Percentiles rank a stretch among this genome's conserved stretches.
Evolutionary conservation across 768 basidiomycete genomes (phyloP).

Genomic region (Collybia mongolica): DNA sequence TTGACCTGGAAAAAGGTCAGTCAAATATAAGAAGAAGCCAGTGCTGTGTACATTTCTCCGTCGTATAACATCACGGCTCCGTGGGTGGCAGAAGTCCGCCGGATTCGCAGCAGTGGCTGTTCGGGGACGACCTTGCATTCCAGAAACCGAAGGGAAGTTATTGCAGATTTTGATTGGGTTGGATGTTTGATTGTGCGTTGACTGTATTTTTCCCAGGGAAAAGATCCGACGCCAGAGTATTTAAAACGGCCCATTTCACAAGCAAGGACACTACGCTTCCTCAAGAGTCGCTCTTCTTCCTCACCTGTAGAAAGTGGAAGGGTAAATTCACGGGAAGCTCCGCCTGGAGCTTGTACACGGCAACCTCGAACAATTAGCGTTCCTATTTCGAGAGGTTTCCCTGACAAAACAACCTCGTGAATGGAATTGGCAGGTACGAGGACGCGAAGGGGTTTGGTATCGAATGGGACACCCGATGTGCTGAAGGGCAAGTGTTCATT

Average conservation of each 20-base stretch:
- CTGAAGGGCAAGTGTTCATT: slow-evolving; percentile 35
- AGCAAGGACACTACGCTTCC: slow-evolving; percentile 55
- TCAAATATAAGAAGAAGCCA: slow-evolving; percentile 1
- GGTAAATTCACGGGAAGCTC: slow-evolving; percentile 67
- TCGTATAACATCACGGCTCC: slow-evolving; percentile 95
- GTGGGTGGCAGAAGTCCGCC: slow-evolving; percentile 86
- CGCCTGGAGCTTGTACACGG: slow-evolving; percentile 72
- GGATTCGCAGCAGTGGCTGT: slow-evolving; percentile 85
- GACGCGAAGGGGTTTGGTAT: slow-evolving; percentile 60
- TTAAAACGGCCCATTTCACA: slow-evolving; percentile 75
- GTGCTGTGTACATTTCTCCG: slow-evolving; percentile 74
- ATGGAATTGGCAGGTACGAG: slow-evolving; percentile 72
- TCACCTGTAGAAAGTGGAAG: slow-evolving; percentile 72
- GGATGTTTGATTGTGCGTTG: slow-evolving; percentile 34
- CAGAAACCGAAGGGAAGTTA: slow-evolving; percentile 49
- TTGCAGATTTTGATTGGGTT: slow-evolving; percentile 18
- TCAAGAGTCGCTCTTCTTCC: slow-evolving; percentile 62
- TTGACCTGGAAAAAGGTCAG: slow-evolving; percentile 51
- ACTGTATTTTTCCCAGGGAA: slow-evolving; percentile 53
- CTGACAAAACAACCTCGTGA: slow-evolving; percentile 71
- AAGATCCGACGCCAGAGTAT: slow-evolving; percentile 68
- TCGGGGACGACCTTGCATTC: slow-evolving; percentile 84
- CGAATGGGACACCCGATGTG: slow-evolving; percentile 77
- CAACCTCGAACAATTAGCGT: slow-evolving; percentile 75
- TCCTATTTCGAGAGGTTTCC: slow-evolving; percentile 65